These are phyloP conservation scores for Chalciporus piperatus DNA, from an alignment of 768 basidiomycete genomes.

Conservation along the genomic window DNA sequence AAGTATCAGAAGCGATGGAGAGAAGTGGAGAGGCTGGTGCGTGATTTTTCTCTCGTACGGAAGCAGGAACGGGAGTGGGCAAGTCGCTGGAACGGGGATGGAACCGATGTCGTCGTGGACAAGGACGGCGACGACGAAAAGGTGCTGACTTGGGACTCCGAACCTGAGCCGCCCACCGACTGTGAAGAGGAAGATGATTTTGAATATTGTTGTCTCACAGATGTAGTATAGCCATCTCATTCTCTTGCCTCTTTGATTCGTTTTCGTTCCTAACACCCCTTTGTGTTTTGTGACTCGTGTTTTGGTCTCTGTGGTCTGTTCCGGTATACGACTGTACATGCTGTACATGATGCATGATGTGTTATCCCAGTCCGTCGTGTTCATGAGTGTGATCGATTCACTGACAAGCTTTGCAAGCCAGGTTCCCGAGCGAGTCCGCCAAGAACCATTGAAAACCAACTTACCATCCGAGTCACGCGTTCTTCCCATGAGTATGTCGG, in stretches of 20 bases:
- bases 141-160: constrained; percentile 20
- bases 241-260: background rate
- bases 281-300: background rate
- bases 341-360: no score
- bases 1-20: constrained; percentile 26
- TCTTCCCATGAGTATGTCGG: no score
- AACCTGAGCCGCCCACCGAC: constrained; percentile 19
- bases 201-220: constrained; percentile 22
- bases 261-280: background rate
- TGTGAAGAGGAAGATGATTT: constrained; percentile 26
- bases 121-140: constrained; percentile 8
- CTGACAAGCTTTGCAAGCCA: background rate
- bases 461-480: no score
- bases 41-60: constrained; percentile 19
- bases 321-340: background rate
- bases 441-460: no score
- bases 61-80: constrained; percentile 23
- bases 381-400: background rate
- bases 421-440: no score
- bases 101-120: background rate
- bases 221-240: background rate
- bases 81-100: background rate
- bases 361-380: background rate
- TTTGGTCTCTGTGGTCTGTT: background rate
- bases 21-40: constrained; percentile 21